Base-by-base conservation (phyloP, 2,329 filamentous ascomycete species). In the Penicillium sp. region DNA sequence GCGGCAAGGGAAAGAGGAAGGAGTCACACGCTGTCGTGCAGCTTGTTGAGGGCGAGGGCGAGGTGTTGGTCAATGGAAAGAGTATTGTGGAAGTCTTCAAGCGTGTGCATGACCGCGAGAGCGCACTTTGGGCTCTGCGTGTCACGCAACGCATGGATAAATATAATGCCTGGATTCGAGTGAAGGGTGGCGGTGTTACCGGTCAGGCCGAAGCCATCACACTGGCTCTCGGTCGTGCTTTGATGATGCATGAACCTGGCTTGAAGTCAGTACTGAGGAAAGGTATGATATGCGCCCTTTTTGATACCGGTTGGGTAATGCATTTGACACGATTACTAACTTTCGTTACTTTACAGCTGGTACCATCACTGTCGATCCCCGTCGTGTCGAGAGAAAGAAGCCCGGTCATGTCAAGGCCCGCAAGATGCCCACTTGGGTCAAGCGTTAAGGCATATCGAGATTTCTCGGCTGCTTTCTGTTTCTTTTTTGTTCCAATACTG, bases 341-440 rank as follows among this genome's bases (percentile, higher is more conserved):
- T 31, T 24, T 27, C 54, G 59, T 58, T 64, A 3, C 24, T 39
- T 42, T 67, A 53, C 74, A 99, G 94, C 93, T 72, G 95, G 95
- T 59, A 92, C 89, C 74, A 84, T 99, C 60, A 95, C 92, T 48
- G 88, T 93, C 70, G 93, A 99, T 79, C 84, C 88, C 54, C 91
- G 93, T 78, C 87, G 82, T 69, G 95, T 99, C 64, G 94, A 99
- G 79, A 93, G 94, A 74, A 99, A 99, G 87, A 97, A 99, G 84
- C 85, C 91, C 53, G 95, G 94, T 65, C 90, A 91, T 70, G 77
- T 96, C 78, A 99, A 99, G 83, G 93, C 94, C 54, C 89, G 94
- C 77, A 99, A 99, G 86, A 95, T 89, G 86, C 93, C 93, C 56
- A 84, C 94, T 67, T 99, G 95, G 94, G 92, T 97, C 82, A 97